A percentile compares a stretch with the other conserved stretches of the same genome.
phyloP scores from a whole-genome alignment of 148 eudicot species.

The Vaccinium macrocarpon region DNA sequence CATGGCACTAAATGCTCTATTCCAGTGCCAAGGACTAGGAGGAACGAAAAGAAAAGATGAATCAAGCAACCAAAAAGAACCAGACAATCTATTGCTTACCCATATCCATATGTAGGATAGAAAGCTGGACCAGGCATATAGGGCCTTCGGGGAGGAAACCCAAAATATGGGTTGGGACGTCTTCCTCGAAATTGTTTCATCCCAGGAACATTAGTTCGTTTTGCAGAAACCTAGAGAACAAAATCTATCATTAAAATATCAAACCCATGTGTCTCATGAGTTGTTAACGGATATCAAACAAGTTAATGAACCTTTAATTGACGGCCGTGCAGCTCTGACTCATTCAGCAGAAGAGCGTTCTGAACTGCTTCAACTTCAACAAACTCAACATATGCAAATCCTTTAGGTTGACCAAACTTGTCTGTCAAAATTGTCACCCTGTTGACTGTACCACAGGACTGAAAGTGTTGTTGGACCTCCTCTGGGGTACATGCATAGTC shows the following conservation, averaged over 20 bases:
- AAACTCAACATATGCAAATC: slow-evolving; percentile 74
- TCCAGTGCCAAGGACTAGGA: not conserved
- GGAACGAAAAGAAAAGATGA: not conserved
- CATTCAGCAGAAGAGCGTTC: slow-evolving; percentile 53
- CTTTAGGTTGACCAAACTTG: slow-evolving; percentile 75
- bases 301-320: slow-evolving; percentile 50
- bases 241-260: not conserved
- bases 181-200: slow-evolving; percentile 72
- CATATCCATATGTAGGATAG: slow-evolving; percentile 61
- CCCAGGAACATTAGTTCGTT: slow-evolving; percentile 76
- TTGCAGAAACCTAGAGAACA: slow-evolving; percentile 56
- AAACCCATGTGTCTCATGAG: not conserved
- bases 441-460: slow-evolving; percentile 76
- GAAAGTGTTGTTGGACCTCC: slow-evolving; percentile 78
- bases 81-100: slow-evolving; percentile 35
- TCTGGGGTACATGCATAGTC: slow-evolving; percentile 82
- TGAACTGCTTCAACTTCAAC: slow-evolving; percentile 72
- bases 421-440: slow-evolving; percentile 70
- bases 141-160: slow-evolving; percentile 59
- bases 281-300: not conserved
- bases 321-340: slow-evolving; percentile 71
- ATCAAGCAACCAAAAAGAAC: slow-evolving; percentile 5
- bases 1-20: not conserved
- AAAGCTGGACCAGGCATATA: slow-evolving; percentile 56
- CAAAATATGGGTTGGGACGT: slow-evolving; percentile 49